phyloP scores from a whole-genome alignment of 495 filamentous ascomycete species.

The Aspergillus ostianus region DNA sequence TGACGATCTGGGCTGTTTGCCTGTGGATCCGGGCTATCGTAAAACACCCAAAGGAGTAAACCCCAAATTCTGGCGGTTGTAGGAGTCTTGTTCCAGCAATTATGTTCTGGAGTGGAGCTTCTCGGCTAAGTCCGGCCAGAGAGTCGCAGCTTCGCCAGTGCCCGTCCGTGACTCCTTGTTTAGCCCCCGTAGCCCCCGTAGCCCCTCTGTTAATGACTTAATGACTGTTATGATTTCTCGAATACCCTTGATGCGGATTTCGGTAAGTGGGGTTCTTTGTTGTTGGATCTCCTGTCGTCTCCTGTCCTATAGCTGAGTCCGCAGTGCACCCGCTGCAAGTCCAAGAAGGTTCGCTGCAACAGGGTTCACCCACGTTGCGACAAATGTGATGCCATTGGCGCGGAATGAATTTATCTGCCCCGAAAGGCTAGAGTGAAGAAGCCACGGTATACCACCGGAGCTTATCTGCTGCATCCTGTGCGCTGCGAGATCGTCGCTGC shows the following conservation, averaged over 20 bases:
- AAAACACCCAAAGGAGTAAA: no score
- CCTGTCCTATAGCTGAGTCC: no score
- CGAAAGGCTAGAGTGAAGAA: conserved; percentile 19
- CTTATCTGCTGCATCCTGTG: no score
- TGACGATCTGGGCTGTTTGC: no score
- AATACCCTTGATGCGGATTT: conserved; percentile 6
- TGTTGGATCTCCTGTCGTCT: no score
- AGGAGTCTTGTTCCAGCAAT: no score
- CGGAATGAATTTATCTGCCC: conserved; percentile 16
- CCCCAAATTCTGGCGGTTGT: no score
- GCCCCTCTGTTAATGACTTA: no score
- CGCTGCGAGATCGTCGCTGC: no score
- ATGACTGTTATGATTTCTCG: conserved; percentile 4
- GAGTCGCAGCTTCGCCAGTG: no score
- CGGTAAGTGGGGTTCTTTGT: conserved; percentile 6
- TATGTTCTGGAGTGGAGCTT: no score
- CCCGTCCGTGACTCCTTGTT: neutral
- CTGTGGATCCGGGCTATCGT: no score
- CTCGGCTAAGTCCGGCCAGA: conserved; percentile 5
- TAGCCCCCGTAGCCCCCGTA: neutral
- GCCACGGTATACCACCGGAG: conserved; percentile 9
- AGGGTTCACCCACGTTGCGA: conserved; percentile 20
- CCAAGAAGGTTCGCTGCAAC: conserved; percentile 27
- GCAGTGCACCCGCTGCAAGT: conserved; percentile 22
- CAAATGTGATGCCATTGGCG: conserved; percentile 19